Percentiles rank a stretch among this genome's conserved stretches.
These are phyloP conservation scores for Naegleria fowleri DNA, from an alignment of 208 protist species.

Conservation along the genomic window DNA sequence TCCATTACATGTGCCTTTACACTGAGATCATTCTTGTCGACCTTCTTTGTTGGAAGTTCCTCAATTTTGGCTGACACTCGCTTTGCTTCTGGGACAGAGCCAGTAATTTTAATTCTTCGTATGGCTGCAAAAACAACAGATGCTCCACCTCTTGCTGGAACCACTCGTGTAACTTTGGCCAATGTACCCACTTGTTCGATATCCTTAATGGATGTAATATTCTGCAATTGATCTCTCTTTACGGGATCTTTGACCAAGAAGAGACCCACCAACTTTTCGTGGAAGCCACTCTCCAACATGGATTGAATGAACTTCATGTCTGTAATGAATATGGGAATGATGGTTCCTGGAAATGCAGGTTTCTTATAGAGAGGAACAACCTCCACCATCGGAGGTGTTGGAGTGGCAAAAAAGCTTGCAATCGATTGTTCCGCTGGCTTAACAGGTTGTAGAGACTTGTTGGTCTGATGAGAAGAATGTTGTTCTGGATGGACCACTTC, in stretches of 20 bases:
- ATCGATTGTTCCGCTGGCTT: neutral
- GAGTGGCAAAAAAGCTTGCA: neutral
- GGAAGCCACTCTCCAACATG: neutral
- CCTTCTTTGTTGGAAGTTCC: neutral
- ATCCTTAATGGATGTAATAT: neutral
- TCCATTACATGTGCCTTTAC: slow-evolving; percentile 23
- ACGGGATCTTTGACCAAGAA: neutral
- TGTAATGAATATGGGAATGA: neutral
- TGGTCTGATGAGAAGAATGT: neutral
- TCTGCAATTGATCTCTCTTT: neutral
- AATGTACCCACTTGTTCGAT: slow-evolving; percentile 3
- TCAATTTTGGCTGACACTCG: slow-evolving; percentile 33
- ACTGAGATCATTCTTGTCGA: neutral
- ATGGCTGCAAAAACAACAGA: neutral
- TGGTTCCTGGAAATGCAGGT: slow-evolving; percentile 4
- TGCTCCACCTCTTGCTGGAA: neutral
- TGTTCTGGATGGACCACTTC: neutral
- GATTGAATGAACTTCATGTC: neutral
- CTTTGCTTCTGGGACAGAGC: slow-evolving; percentile 30
- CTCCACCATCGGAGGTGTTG: neutral
- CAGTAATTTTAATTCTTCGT: slow-evolving; percentile 7
- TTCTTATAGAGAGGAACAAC: neutral
- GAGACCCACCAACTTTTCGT: neutral
- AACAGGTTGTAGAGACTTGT: neutral
- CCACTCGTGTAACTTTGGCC: neutral